Evolutionary conservation across 257 asterid genomes (phyloP).

Genomic region (Solanum bulbocastanum): DNA sequence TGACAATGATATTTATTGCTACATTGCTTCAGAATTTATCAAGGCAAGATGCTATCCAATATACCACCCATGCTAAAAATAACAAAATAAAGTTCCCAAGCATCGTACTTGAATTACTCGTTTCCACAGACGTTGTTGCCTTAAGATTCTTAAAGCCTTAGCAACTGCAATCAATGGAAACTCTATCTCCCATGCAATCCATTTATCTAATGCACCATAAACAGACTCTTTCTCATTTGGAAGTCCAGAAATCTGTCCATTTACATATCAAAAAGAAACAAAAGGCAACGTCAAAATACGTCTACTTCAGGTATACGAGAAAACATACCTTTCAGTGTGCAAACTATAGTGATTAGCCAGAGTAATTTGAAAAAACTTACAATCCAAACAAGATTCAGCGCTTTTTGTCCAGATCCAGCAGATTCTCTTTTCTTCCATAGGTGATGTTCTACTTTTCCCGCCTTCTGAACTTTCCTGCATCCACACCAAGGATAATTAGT

Average conservation of each 20-base stretch:
- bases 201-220: constrained; percentile 66
- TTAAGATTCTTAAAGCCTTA: constrained; percentile 64
- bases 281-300: neutral
- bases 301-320: neutral
- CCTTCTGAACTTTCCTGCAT: constrained; percentile 28
- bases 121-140: constrained; percentile 65
- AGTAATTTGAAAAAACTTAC: constrained; percentile 32
- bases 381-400: constrained; percentile 48
- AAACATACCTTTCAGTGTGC: neutral
- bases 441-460: constrained; percentile 70
- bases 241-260: constrained; percentile 58
- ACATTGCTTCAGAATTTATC: neutral
- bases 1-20: neutral
- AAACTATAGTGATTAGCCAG: neutral
- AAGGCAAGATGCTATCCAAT: neutral
- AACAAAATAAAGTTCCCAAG: neutral
- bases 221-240: constrained; percentile 82
- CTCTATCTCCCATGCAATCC: constrained; percentile 96
- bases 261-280: neutral
- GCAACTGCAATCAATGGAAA: constrained; percentile 95
- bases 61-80: neutral
- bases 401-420: constrained; percentile 78
- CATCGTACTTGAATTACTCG: constrained; percentile 58
- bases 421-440: constrained; percentile 78
- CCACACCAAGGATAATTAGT: neutral